These are phyloP conservation scores for Sugiyamaella pinicola DNA, from an alignment of 1,139 yeast genomes.

Conservation along the genomic window DNA sequence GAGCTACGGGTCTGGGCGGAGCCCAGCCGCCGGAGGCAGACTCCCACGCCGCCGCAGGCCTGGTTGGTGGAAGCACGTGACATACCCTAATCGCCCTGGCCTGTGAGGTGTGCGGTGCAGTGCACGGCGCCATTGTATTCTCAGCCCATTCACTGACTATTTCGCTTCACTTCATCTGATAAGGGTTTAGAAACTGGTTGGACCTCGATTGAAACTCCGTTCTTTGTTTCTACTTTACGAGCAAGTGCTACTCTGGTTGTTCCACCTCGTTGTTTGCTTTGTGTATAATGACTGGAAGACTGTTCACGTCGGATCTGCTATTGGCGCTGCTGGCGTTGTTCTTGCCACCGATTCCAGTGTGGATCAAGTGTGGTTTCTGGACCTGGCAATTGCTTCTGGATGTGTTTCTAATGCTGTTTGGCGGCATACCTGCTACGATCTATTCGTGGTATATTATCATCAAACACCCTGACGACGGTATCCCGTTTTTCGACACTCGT, in stretches of 20 bases:
- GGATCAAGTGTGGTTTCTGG: constrained; percentile 67
- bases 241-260: too few species aligned
- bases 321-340: constrained; percentile 62
- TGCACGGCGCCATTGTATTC: too few species aligned
- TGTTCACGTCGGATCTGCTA: constrained; percentile 46
- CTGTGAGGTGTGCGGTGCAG: too few species aligned
- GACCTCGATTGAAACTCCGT: too few species aligned
- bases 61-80: too few species aligned
- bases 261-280: not conserved
- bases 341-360: constrained; percentile 73
- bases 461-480: constrained; percentile 59
- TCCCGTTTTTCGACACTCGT: constrained; percentile 41
- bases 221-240: too few species aligned
- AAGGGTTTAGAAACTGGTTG: too few species aligned
- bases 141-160: too few species aligned
- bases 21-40: not conserved
- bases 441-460: constrained; percentile 49
- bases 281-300: constrained; percentile 6
- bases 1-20: not conserved
- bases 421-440: constrained; percentile 69
- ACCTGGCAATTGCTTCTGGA: constrained; percentile 64
- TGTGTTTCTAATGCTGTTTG: constrained; percentile 57
- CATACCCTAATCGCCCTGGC: too few species aligned
- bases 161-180: too few species aligned
- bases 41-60: not conserved